A percentile compares a stretch with the other conserved stretches of the same genome.
phyloP scores from a whole-genome alignment of 495 filamentous ascomycete species.

The Aspergillus kassunensis region DNA sequence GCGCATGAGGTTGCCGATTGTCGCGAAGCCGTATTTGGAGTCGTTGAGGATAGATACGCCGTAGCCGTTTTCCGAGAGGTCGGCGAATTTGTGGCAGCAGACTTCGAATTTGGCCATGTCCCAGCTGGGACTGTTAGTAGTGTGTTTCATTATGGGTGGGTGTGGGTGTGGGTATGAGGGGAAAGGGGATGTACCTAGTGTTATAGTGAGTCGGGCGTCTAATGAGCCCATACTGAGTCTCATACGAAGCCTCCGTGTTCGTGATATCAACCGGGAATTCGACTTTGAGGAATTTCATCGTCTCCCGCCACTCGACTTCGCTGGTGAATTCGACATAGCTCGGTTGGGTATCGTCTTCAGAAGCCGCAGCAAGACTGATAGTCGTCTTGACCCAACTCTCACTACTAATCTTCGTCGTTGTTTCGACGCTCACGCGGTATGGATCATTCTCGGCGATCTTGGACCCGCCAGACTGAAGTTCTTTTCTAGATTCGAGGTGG shows the following conservation, averaged over 20 bases:
- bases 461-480: slow-evolving; percentile 62
- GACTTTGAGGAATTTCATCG: slow-evolving; percentile 97
- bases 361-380: slow-evolving; percentile 64
- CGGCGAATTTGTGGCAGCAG: slow-evolving; percentile 96
- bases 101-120: slow-evolving; percentile 99
- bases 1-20: slow-evolving; percentile 85
- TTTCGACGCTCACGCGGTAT: slow-evolving; percentile 72
- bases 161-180: background rate
- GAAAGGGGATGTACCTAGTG: slow-evolving; percentile 52
- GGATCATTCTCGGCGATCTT: slow-evolving; percentile 66
- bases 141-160: background rate
- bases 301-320: slow-evolving; percentile 90
- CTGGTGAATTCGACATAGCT: slow-evolving; percentile 73
- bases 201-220: slow-evolving; percentile 92
- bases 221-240: slow-evolving; percentile 89
- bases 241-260: slow-evolving; percentile 93
- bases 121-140: slow-evolving; percentile 54
- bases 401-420: slow-evolving; percentile 80
- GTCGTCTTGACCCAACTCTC: slow-evolving; percentile 83
- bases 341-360: slow-evolving; percentile 53
- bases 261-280: slow-evolving; percentile 93
- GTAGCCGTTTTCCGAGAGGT: slow-evolving; percentile 86
- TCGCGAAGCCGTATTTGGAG: slow-evolving; percentile 95
- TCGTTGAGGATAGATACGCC: slow-evolving; percentile 95
- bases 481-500: slow-evolving; percentile 82